Evolutionary conservation across 2,329 filamentous ascomycete species (phyloP), one percentile per base, ranked within the genome.

Genomic region (Verticillium isaacii): DNA sequence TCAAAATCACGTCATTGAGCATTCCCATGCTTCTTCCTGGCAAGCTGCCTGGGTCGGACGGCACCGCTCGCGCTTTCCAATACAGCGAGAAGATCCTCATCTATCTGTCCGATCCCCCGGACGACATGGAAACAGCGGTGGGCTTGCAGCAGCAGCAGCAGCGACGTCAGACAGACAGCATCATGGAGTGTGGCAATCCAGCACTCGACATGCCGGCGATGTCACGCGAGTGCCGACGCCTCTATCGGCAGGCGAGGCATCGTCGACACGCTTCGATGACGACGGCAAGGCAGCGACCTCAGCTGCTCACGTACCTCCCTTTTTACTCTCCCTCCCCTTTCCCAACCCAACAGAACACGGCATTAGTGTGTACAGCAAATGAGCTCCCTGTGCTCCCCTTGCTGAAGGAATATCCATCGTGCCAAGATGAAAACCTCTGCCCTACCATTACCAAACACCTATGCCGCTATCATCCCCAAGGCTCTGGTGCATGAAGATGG

Each of bases 321-420:
- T 36, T 25, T 36, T 5, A 2, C 34, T 36, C 34, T 7, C 34
- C 34, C 45, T 52, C 19, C 45, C 39, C 45, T 15, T 52, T n/a
- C 7, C n/a, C n/a, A 25, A 23, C 9, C 19, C n/a, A 52, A 45
- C 9, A n/a, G 25, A 52, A 23, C 64, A 79, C 73, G 82, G 82
- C 82, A 84, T 84, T 74, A 77, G 82, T 85, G 82, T 85, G 82
- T 85, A 84, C 82, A 83, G 79, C 82, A 80, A 52, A 73, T 75
- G 80, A 78, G 79, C 76, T 74, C 68, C 72, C 73, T 70, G 75
- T 82, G 80, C 81, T 79, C 78, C 71, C 74, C 70, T 78, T 81
- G 81, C 78, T 83, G 82, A 84, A 84, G 82, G 82, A 84, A 76
- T 66, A 74, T 77, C 76, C 67, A 75, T 77, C 82, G 81, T 84